These are phyloP conservation scores for Epichloe coenophiala DNA, from an alignment of 2,329 filamentous ascomycete species.

Conservation along the genomic window DNA sequence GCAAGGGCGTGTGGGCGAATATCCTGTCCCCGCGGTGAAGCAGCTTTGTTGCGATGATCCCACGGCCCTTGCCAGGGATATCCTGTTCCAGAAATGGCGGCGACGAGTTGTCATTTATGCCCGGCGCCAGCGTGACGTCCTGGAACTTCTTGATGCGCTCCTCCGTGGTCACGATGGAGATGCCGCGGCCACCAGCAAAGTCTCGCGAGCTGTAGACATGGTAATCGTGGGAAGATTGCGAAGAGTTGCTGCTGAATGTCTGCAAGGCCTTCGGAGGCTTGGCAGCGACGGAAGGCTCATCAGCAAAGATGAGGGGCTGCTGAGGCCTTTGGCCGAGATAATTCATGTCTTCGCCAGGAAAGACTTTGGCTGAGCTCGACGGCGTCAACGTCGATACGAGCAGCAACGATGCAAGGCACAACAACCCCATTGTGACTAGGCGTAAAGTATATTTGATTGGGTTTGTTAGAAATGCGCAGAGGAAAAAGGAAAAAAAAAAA, in stretches of 20 bases:
- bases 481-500: too few species aligned
- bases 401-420: background rate
- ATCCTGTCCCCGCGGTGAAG: constrained; percentile 11
- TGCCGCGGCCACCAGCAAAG: constrained; percentile 24
- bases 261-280: background rate
- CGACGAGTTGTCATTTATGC: constrained; percentile 9
- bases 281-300: background rate
- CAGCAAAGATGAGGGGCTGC: background rate
- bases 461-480: background rate
- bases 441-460: background rate
- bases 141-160: constrained; percentile 16
- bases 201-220: constrained; percentile 22
- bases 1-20: constrained; percentile 7
- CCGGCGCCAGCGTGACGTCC: constrained; percentile 10
- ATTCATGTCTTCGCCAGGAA: background rate
- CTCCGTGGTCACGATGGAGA: constrained; percentile 24
- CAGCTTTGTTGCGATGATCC: constrained; percentile 13
- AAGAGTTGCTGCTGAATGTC: background rate
- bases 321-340: background rate
- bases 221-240: constrained; percentile 19
- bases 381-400: background rate
- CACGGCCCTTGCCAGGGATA: constrained; percentile 12
- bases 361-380: background rate
- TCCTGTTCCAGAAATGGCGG: constrained; percentile 11
- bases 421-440: background rate